Percentiles rank a stretch among this genome's conserved stretches.
phyloP scores from a whole-genome alignment of 2,329 filamentous ascomycete species.

The Mycosphaerella arachidis region DNA sequence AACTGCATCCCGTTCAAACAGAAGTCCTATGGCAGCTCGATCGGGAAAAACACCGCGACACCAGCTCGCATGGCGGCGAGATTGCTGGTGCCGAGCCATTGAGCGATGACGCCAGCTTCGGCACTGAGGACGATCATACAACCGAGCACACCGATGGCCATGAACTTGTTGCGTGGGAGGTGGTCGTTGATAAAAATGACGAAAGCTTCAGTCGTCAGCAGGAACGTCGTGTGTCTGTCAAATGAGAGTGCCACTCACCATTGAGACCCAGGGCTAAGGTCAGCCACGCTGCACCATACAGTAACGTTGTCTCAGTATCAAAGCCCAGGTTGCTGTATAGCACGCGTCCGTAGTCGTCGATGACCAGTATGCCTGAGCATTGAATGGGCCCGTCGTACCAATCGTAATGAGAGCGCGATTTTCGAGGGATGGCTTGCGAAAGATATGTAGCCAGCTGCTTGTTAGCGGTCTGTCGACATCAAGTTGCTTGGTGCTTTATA shows the following conservation, averaged over 20 bases:
- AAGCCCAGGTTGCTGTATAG: conserved; percentile 31
- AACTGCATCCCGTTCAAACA: conserved; percentile 21
- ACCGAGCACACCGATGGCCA: conserved; percentile 19
- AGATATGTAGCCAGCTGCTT: conserved; percentile 26
- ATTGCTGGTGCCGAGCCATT: conserved; percentile 12
- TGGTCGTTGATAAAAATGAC: conserved; percentile 11
- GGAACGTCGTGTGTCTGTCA: conserved; percentile 6
- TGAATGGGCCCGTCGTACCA: conserved; percentile 30
- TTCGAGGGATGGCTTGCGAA: conserved; percentile 27
- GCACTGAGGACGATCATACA: conserved; percentile 18
- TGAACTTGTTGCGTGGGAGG: conserved; percentile 15
- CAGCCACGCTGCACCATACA: conserved; percentile 31
- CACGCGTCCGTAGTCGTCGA: conserved; percentile 30
- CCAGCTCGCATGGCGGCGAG: conserved; percentile 14
- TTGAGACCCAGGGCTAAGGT: conserved; percentile 28
- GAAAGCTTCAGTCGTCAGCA: background rate
- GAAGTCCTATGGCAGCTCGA: conserved; percentile 19
- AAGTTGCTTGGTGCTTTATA: conserved; percentile 31
- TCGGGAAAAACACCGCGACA: conserved; percentile 5
- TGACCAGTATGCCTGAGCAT: conserved; percentile 30
- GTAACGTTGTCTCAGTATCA: conserved; percentile 24
- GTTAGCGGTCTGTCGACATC: conserved; percentile 27
- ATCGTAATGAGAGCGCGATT: conserved; percentile 27
- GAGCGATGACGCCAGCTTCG: conserved; percentile 18
- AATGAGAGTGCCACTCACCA: background rate